Evolutionary conservation across 805 yeast species (phyloP).

Genomic region (Ogataea sp.): DNA sequence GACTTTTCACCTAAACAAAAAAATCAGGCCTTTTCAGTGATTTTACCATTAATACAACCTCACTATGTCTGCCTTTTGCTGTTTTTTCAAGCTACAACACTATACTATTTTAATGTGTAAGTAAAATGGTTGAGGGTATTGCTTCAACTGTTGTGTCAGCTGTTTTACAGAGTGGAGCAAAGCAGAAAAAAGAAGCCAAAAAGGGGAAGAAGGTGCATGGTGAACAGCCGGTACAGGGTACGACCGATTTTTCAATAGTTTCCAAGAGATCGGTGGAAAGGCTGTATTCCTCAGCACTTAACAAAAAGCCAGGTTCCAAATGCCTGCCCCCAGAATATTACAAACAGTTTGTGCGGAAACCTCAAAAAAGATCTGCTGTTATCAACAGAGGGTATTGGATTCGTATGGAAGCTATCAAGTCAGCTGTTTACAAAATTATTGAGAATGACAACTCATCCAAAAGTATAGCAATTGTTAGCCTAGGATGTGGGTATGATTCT

Average conservation of each 20-base stretch:
- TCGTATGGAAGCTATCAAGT: conserved; percentile 61
- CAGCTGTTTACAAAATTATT: conserved; percentile 41
- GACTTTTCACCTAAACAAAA: no score
- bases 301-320: conserved; percentile 2
- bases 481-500: conserved; percentile 77
- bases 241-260: conserved; percentile 76
- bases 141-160: no score
- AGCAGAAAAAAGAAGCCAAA: no score
- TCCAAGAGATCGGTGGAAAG: conserved; percentile 75
- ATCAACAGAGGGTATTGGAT: conserved; percentile 82
- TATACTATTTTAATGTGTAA: no score
- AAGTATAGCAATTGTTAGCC: conserved; percentile 40
- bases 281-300: conserved; percentile 34
- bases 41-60: no score
- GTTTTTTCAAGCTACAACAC: no score
- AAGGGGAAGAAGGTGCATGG: conserved; percentile 30
- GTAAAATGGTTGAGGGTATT: no score
- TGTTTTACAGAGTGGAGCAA: no score
- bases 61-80: no score
- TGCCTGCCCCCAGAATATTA: conserved; percentile 39
- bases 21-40: no score
- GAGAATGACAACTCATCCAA: conserved; percentile 15
- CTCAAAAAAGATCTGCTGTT: conserved; percentile 67
- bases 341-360: conserved; percentile 56
- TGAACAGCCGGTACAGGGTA: conserved; percentile 72